These are phyloP conservation scores for Tieghemiomyces parasiticus DNA, from an alignment of 192 early-diverging fungal species.

Conservation along the genomic window DNA sequence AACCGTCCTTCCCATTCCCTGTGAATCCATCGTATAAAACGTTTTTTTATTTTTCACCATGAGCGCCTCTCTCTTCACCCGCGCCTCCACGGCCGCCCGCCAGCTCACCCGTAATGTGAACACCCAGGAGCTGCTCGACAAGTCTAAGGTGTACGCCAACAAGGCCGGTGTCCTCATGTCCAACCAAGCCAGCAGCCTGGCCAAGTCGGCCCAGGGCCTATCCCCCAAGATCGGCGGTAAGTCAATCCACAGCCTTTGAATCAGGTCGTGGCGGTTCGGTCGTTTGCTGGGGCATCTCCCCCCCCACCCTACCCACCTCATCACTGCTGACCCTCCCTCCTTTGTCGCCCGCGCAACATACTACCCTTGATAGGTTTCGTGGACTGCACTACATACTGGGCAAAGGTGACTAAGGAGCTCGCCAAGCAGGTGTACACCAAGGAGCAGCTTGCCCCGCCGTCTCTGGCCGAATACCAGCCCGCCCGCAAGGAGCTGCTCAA, in stretches of 20 bases:
- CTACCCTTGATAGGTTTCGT: background rate
- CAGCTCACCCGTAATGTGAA: background rate
- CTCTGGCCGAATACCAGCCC: conserved; percentile 27
- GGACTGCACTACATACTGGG: conserved; percentile 26
- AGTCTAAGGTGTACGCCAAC: conserved; percentile 9
- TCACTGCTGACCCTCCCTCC: conserved; percentile 18
- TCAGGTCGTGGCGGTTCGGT: background rate
- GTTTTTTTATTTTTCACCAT: too few relatives aligned
- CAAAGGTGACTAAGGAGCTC: conserved; percentile 37
- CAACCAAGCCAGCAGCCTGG: conserved; percentile 9
- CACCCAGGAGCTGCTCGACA: conserved; percentile 9
- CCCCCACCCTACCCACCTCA: background rate
- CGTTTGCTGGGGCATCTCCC: background rate
- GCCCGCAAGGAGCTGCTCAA: conserved; percentile 28
- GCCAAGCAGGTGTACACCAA: conserved; percentile 47
- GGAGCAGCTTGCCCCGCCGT: conserved; percentile 41
- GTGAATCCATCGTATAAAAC: too few relatives aligned
- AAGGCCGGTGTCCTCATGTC: background rate
- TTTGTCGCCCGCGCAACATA: too few relatives aligned
- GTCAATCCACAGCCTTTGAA: too few relatives aligned
- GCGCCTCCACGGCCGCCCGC: background rate
- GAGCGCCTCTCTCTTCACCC: background rate
- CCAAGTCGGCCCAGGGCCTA: conserved; percentile 12
- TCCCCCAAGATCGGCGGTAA: conserved; percentile 17
- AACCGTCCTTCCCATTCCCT: too few relatives aligned